These are phyloP conservation scores for Agastache rugosa DNA, from an alignment of 257 asterid genomes.

Conservation along the genomic window DNA sequence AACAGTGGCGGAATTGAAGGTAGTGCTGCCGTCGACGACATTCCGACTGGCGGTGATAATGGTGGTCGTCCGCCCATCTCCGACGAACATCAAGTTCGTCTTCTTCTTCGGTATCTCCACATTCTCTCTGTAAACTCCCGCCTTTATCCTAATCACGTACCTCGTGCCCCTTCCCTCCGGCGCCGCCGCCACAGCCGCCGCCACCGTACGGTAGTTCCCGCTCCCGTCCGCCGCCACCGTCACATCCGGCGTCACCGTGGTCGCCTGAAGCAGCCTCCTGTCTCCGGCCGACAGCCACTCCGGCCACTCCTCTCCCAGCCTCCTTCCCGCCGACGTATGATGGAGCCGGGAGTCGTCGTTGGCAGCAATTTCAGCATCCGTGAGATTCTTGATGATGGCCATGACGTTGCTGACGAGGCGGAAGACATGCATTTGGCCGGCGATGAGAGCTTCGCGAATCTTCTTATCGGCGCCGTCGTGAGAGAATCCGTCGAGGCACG, in stretches of 20 bases:
- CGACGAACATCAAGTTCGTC: constrained; percentile 64
- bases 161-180: constrained; percentile 51
- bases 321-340: constrained; percentile 27
- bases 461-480: constrained; percentile 58
- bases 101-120: constrained; percentile 52
- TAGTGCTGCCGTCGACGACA: constrained; percentile 66
- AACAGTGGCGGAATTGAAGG: constrained; percentile 69
- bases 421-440: constrained; percentile 60
- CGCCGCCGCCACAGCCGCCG: constrained; percentile 65
- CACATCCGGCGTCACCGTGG: constrained; percentile 56
- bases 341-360: too few species aligned
- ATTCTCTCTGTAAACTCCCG: constrained; percentile 63
- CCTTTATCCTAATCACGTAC: constrained; percentile 59
- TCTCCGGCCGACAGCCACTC: constrained; percentile 66
- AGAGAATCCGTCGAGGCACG: constrained; percentile 75
- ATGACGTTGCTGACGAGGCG: constrained; percentile 64
- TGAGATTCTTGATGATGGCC: constrained; percentile 56
- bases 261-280: constrained; percentile 60
- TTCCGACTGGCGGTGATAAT: constrained; percentile 59
- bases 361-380: constrained; percentile 43
- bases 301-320: constrained; percentile 59
- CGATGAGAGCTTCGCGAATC: constrained; percentile 41
- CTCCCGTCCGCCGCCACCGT: constrained; percentile 75
- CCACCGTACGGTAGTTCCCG: constrained; percentile 50
- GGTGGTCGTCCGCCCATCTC: constrained; percentile 60